Evolutionary conservation across 2,329 filamentous ascomycete species (phyloP), one percentile per base, ranked within the genome.

Genomic region (Zymoseptoria crescenta): DNA sequence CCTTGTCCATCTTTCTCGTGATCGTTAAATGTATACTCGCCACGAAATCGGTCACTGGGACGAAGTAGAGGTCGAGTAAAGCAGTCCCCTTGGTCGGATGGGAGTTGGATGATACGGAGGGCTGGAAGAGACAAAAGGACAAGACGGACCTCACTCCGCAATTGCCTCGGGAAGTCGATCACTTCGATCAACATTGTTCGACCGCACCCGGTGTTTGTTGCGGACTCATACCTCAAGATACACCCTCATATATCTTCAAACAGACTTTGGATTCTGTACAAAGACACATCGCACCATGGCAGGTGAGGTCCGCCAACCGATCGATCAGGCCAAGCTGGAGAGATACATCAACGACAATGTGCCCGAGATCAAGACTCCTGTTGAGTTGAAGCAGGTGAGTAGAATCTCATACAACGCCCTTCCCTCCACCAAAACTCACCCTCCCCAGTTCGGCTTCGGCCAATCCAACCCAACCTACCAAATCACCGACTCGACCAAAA

Each of bases 381-480:
- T 96, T 64, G 86, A 91, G 52, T 78, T 96, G 66, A 94, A 96
- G 77, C 93, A 96, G 83, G 91, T 91, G 76, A 49, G 61, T 35
- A 16, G 6, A 13, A 49, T 8, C 8, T 10, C 16, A 27, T 35
- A 54, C 20, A 13, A 19, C 35, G 27, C 5, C 9, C 4, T 21
- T 16, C 41, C 28, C 29, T 35, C 54, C 57, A 57, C 62, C 8
- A 10, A n/a, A 7, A 21, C 49, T 50, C 24, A 55, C 28, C 4
- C 20, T 2, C 19, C 53, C 28, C 70, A 96, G 88, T 97, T 96
- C 73, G 90, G 91, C 68, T 96, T 94, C 73, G 93, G 93, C 8
- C 64, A 61, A 77, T 96, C 91, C 59, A 99, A 97, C 74, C 94
- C 94, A 49, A 99, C 94, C 1, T 99, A 97, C 77, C 90, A 92